phyloP scores from a whole-genome alignment of 1,284 basidiomycete genomes.

The Leccinum subrobustum region DNA sequence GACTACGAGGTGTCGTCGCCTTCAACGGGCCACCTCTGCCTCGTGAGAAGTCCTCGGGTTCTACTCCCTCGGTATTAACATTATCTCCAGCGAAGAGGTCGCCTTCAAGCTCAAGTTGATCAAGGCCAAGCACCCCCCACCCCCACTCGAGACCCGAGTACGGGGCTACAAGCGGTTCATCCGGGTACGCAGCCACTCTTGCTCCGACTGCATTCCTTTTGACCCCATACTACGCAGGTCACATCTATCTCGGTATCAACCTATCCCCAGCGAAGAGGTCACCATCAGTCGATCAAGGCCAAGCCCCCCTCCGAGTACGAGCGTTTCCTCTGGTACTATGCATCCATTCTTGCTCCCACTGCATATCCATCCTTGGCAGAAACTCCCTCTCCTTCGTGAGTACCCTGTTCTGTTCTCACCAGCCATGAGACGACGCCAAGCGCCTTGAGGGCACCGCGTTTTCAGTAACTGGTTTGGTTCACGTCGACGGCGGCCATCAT shows the following conservation, averaged over 20 bases:
- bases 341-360: too few relatives aligned
- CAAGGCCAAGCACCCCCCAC: too few relatives aligned
- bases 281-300: constrained; percentile 99
- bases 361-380: constrained; percentile 74
- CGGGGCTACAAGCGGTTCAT: too few relatives aligned
- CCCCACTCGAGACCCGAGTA: too few relatives aligned
- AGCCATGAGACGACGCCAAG: constrained; percentile 7
- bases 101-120: too few relatives aligned
- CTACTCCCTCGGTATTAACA: too few relatives aligned
- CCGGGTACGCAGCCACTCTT: constrained; percentile 56
- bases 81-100: too few relatives aligned
- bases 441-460: constrained; percentile 35
- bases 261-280: constrained; percentile 99
- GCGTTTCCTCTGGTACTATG: constrained; percentile 10
- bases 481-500: constrained; percentile 8
- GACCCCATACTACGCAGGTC: constrained; percentile 53
- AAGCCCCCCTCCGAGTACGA: constrained; percentile 99
- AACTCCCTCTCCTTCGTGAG: constrained; percentile 26
- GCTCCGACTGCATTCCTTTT: not conserved
- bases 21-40: too few relatives aligned
- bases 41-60: too few relatives aligned
- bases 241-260: constrained; percentile 99
- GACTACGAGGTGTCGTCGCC: too few relatives aligned
- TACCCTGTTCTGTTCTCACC: constrained; percentile 2
- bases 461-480: constrained; percentile 1